Percentiles rank a stretch among this genome's conserved stretches.
These are phyloP conservation scores for Capillidium rhysosporum DNA, from an alignment of 371 early-diverging fungal genomes.

Conservation along the genomic window DNA sequence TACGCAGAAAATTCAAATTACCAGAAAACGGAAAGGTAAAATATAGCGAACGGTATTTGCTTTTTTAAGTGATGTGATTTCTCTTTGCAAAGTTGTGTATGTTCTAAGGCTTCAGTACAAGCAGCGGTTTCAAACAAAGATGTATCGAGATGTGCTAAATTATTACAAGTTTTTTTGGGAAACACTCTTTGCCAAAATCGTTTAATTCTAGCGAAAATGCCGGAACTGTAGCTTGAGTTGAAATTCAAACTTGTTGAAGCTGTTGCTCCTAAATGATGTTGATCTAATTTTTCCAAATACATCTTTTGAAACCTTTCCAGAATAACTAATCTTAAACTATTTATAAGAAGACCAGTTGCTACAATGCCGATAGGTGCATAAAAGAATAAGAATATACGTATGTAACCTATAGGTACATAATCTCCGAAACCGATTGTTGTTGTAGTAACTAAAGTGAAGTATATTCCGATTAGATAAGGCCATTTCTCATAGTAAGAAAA, in stretches of 20 bases:
- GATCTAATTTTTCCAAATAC: neutral
- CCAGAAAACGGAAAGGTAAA: constrained; percentile 4
- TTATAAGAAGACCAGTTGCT: constrained; percentile 4
- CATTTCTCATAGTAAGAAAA: neutral
- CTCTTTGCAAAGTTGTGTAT: neutral
- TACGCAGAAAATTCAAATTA: neutral
- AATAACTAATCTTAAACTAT: neutral
- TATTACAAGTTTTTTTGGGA: neutral
- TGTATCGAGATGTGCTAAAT: neutral
- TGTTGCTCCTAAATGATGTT: too few species aligned
- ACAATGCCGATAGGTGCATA: constrained; percentile 6
- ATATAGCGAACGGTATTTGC: constrained; percentile 2
- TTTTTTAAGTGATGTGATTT: neutral
- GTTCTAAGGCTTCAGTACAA: neutral
- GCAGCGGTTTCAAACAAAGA: too few species aligned
- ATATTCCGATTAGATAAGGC: neutral
- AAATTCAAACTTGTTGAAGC: too few species aligned
- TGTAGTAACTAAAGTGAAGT: constrained; percentile 2
- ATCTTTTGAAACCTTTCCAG: neutral
- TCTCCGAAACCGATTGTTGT: constrained; percentile 8
- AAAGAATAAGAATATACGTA: neutral
- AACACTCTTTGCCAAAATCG: neutral
- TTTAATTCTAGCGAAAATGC: neutral
- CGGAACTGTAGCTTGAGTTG: too few species aligned
- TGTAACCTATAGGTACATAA: neutral